Conservation (phyloP, 352 stramenopile genomes). For the Albugo candida region DNA sequence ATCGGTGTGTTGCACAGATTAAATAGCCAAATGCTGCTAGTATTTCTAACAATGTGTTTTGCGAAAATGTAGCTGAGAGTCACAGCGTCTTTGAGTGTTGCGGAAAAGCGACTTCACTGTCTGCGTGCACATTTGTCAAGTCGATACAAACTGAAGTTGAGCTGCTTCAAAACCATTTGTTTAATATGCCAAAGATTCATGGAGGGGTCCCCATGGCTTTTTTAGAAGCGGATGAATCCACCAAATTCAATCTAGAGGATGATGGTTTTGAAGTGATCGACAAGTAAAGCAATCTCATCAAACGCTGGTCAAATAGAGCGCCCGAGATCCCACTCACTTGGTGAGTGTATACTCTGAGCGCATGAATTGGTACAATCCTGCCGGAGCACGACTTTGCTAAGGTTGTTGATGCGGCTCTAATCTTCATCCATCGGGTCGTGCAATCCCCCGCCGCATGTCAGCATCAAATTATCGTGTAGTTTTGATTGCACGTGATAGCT, state of each 20-base stretch:
- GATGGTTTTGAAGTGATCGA: constrained; percentile 68
- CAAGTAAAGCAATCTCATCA: not conserved
- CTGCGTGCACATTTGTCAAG: constrained; percentile 24
- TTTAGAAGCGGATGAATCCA: constrained; percentile 42
- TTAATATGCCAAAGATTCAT: constrained; percentile 49
- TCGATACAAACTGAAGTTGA: constrained; percentile 26
- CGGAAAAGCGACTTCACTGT: constrained; percentile 5
- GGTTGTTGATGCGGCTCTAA: too few species aligned
- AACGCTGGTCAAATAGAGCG: constrained; percentile 3
- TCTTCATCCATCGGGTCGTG: too few species aligned
- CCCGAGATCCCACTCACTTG: not conserved
- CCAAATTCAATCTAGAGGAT: constrained; percentile 58
- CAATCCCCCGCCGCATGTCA: not conserved
- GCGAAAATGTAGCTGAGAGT: constrained; percentile 3
- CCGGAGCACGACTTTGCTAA: not conserved
- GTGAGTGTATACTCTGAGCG: not conserved
- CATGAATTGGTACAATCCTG: not conserved
- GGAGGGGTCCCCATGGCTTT: constrained; percentile 50
- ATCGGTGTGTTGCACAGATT: constrained; percentile 3
- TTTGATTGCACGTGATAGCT: not conserved
- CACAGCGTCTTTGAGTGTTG: constrained; percentile 36
- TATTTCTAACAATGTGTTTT: not conserved
- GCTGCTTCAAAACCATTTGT: constrained; percentile 29
- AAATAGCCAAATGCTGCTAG: not conserved
- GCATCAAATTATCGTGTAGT: not conserved